Conservation (phyloP, 1,139 yeast species). For the Geotrichum aggregatum region DNA sequence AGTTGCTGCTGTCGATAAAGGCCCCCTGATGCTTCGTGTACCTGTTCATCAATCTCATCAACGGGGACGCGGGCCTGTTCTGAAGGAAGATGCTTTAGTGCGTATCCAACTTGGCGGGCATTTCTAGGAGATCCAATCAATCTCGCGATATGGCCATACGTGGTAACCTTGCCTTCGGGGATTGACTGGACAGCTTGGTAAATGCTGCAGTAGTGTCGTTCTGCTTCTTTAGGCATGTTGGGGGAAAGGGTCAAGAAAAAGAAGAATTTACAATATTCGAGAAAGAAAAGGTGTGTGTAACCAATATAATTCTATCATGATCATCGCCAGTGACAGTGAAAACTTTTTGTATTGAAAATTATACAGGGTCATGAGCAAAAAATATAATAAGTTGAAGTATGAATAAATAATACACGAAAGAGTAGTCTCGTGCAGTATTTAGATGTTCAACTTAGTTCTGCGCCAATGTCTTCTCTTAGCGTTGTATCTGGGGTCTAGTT, state of each 20-base stretch:
- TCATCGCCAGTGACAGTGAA: no score
- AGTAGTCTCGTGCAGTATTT: conserved; percentile 40
- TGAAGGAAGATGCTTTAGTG: conserved; percentile 52
- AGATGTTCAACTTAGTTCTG: conserved; percentile 98
- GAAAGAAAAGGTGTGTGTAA: not conserved
- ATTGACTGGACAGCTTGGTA: conserved; percentile 51
- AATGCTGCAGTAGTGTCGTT: conserved; percentile 59
- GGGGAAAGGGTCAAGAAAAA: not conserved
- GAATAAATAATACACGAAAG: conserved; percentile 3
- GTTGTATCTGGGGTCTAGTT: conserved; percentile 58
- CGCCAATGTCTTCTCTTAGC: conserved; percentile 99
- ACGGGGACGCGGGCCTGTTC: conserved; percentile 24
- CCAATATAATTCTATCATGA: not conserved
- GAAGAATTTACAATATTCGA: not conserved
- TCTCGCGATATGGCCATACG: conserved; percentile 64
- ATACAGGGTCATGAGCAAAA: conserved; percentile 5
- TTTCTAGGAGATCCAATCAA: conserved; percentile 59
- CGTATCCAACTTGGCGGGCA: conserved; percentile 69
- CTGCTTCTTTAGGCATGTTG: conserved; percentile 40
- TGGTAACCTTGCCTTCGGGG: conserved; percentile 64
- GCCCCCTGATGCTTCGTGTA: conserved; percentile 22
- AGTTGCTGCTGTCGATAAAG: conserved; percentile 6
- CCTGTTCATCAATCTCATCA: conserved; percentile 19
- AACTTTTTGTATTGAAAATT: conserved; percentile 4
- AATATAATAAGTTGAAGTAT: not conserved